Evolutionary conservation across 2,329 filamentous ascomycete genomes (phyloP).

Genomic region (Hypoxylon sp.): DNA sequence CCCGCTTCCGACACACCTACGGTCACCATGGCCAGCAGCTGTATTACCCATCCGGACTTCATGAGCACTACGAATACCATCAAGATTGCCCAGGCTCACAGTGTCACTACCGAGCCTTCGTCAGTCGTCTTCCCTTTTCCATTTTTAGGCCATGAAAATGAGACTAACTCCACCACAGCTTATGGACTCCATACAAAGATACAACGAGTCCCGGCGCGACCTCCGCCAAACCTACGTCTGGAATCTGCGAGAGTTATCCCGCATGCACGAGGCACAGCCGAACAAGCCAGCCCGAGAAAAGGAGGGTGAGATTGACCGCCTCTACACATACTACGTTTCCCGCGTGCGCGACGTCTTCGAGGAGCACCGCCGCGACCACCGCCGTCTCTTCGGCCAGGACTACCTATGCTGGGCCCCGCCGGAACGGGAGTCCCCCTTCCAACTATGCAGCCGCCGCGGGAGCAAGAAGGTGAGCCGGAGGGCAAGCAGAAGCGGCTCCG

Average conservation of each 20-base stretch:
- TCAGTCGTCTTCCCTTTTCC: conserved; percentile 27
- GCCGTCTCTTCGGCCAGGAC: conserved; percentile 35
- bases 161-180: conserved; percentile 38
- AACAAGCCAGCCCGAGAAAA: conserved; percentile 17
- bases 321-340: conserved; percentile 41
- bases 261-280: conserved; percentile 38
- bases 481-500: not conserved
- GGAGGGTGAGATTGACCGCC: conserved; percentile 26
- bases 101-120: conserved; percentile 50
- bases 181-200: conserved; percentile 46
- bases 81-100: conserved; percentile 42
- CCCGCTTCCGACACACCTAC: conserved; percentile 18
- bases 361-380: conserved; percentile 35
- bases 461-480: conserved; percentile 35
- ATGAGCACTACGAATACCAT: conserved; percentile 38
- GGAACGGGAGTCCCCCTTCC: conserved; percentile 38
- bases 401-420: conserved; percentile 38
- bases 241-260: conserved; percentile 48
- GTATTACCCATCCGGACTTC: conserved; percentile 30
- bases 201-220: conserved; percentile 38
- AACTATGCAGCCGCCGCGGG: conserved; percentile 33
- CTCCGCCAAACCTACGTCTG: conserved; percentile 48
- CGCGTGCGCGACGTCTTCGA: conserved; percentile 38
- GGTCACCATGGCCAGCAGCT: conserved; percentile 29
- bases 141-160: not conserved